Evolutionary conservation across 73 alveolate species (phyloP).

Genomic region (Blepharisma stoltei): DNA sequence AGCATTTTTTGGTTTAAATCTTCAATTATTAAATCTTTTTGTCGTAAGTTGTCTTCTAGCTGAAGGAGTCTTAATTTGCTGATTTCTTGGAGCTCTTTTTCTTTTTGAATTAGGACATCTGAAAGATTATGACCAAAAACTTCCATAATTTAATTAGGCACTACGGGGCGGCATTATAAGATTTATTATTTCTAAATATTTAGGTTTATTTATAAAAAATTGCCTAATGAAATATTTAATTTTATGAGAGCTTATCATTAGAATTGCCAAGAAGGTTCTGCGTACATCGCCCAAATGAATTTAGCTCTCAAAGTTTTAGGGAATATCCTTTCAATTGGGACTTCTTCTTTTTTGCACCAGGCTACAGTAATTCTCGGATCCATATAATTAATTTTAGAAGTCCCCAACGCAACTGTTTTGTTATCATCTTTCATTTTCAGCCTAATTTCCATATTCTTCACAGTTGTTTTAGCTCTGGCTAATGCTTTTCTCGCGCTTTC

Average conservation of each 20-base stretch:
- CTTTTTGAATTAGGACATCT: constrained; percentile 9
- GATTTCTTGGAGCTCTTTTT: constrained; percentile 21
- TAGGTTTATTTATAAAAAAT: too few species aligned
- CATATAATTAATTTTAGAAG: constrained; percentile 97
- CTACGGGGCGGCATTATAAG: too few species aligned
- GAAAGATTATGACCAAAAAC: background rate
- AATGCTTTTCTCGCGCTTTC: constrained; percentile 29
- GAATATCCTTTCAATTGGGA: constrained; percentile 96
- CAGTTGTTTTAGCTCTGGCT: constrained; percentile 42
- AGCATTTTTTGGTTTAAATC: background rate
- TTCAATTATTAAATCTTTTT: background rate
- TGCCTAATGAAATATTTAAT: too few species aligned
- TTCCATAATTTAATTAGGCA: constrained; percentile 9
- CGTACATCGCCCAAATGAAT: constrained; percentile 96
- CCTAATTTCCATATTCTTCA: constrained; percentile 64
- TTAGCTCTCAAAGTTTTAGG: constrained; percentile 72
- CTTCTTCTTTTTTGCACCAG: constrained; percentile 92
- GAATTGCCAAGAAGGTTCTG: constrained; percentile 74
- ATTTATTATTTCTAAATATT: too few species aligned
- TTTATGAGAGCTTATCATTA: constrained; percentile 14
- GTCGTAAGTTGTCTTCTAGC: background rate
- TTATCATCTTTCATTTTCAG: constrained; percentile 82
- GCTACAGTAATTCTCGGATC: constrained; percentile 96
- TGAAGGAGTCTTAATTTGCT: constrained; percentile 14
- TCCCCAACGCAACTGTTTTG: constrained; percentile 95